A percentile compares a stretch with the other conserved stretches of the same genome.
These are phyloP conservation scores for Dendrobium huoshanense DNA, from an alignment of 106 monocot species.

Conservation along the genomic window DNA sequence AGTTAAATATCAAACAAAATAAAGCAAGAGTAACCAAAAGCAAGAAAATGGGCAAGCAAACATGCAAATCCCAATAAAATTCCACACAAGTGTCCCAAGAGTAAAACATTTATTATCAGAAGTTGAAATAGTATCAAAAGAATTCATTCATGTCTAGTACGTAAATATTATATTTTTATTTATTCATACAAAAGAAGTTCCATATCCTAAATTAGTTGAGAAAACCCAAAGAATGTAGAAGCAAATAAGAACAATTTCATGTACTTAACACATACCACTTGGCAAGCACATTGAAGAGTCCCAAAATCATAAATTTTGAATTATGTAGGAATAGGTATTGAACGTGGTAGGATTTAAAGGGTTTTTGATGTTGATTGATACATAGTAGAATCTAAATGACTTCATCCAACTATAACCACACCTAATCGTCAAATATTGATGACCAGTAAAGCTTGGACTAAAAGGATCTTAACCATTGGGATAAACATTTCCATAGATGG, in stretches of 20 bases:
- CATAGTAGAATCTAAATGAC: too few relatives aligned
- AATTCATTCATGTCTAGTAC: conserved; percentile 83
- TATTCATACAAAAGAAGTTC: neutral
- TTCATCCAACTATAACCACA: too few relatives aligned
- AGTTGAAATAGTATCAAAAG: conserved; percentile 83
- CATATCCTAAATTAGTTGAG: neutral
- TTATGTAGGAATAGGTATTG: too few relatives aligned
- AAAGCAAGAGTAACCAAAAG: neutral
- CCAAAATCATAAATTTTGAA: conserved; percentile 23
- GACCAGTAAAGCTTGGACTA: too few relatives aligned
- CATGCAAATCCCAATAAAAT: conserved; percentile 98
- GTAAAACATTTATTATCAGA: conserved; percentile 74
- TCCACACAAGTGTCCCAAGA: conserved; percentile 91
- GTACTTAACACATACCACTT: conserved; percentile 44
- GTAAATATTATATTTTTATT: neutral
- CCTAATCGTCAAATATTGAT: too few relatives aligned
- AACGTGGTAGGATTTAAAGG: too few relatives aligned
- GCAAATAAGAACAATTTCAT: conserved; percentile 3
- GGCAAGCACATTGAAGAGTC: conserved; percentile 91
- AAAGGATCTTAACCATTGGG: too few relatives aligned
- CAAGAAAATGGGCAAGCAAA: conserved; percentile 24
- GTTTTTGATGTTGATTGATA: too few relatives aligned
- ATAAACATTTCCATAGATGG: too few relatives aligned
- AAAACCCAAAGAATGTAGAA: neutral
- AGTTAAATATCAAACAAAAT: neutral